Base-by-base conservation (phyloP, 2,329 filamentous ascomycete genomes). In the Lasiodiplodia citricola region DNA sequence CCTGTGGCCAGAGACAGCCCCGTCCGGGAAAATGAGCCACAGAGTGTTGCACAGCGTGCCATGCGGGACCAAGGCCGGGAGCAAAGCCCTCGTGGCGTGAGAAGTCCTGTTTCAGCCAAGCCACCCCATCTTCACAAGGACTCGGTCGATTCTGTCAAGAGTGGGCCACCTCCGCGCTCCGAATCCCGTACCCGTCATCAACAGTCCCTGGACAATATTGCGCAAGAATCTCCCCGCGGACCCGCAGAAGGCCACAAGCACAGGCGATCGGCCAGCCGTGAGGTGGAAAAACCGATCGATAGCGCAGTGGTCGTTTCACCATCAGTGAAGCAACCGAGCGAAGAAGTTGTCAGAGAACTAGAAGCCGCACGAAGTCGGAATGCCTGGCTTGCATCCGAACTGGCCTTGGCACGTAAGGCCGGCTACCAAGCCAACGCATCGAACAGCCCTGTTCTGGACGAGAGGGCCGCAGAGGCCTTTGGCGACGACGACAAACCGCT, bases 321-420 rank as follows among this genome's bases (percentile, higher is more conserved):
- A 82, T 87, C 72, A 78, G 87, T 77, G 87, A 89, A 75, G 85
- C 88, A 79, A 8, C 89, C 91, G 72, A 91, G 91, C 1, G 91
- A 92, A 71, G 90, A 92, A 0, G 80, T 97, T 14, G 85, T 93
- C 16, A 95, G 96, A 77, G 96, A 99, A 77, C 85, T 99, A 2
- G 95, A 99, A 77, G 86, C 89, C 10, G 87, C 91, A 3, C 92
- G 93, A 75, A 96, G 91, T 75, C 89, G 92, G 64, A 98, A 97
- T 80, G 95, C 95, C 0, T 99, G 96, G 96, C 97, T 97, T 79
- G 93, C 94, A 8, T 97, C 95, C 0, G 96, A 99, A 80, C 85
- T 99, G 56, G 93, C 97, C 69, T 84, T 99, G 71, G 96, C 96
- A 7, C 90, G 92, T 62, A 97, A 97, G 80, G 89, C 93, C 51